Evolutionary conservation across 306 rosid genomes (phyloP).

Genomic region (Vigna nakashimae): DNA sequence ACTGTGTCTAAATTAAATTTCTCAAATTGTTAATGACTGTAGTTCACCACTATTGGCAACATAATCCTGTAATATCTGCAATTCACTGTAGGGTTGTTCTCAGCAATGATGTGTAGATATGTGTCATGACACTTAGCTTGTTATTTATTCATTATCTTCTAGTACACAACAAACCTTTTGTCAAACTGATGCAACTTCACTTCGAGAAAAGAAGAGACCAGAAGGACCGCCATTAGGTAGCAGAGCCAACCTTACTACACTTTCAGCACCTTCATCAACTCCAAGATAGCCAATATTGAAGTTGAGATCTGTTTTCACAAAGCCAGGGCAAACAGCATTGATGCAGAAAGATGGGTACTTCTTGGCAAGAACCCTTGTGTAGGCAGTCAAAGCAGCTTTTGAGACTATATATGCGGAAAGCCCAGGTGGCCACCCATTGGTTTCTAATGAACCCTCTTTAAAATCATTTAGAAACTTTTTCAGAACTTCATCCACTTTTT

Average conservation of each 20-base stretch:
- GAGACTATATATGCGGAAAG: slow-evolving; percentile 51
- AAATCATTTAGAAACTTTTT: slow-evolving; percentile 50
- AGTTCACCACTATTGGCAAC: not conserved
- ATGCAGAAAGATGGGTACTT: slow-evolving; percentile 47
- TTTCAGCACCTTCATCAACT: slow-evolving; percentile 63
- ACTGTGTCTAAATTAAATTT: not conserved
- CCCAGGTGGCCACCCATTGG: slow-evolving; percentile 53
- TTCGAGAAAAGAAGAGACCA: slow-evolving; percentile 41
- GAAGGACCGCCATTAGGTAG: slow-evolving; percentile 43
- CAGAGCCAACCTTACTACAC: slow-evolving; percentile 58
- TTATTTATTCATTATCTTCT: not conserved
- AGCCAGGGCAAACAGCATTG: slow-evolving; percentile 57
- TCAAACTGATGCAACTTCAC: slow-evolving; percentile 46
- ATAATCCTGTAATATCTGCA: not conserved
- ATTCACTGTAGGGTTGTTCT: not conserved
- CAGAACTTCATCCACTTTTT: slow-evolving; percentile 55
- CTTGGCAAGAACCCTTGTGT: slow-evolving; percentile 58
- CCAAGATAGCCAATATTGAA: slow-evolving; percentile 43
- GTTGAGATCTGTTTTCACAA: slow-evolving; percentile 52
- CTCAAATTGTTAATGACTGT: not conserved
- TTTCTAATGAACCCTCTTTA: slow-evolving; percentile 47
- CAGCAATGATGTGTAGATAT: not conserved
- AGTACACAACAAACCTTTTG: not conserved
- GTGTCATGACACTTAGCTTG: not conserved
- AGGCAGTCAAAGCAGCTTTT: slow-evolving; percentile 57